Evolutionary conservation across 495 filamentous ascomycete genomes (phyloP), one percentile per base, ranked within the genome.

Genomic region (Entonaema liquescens): DNA sequence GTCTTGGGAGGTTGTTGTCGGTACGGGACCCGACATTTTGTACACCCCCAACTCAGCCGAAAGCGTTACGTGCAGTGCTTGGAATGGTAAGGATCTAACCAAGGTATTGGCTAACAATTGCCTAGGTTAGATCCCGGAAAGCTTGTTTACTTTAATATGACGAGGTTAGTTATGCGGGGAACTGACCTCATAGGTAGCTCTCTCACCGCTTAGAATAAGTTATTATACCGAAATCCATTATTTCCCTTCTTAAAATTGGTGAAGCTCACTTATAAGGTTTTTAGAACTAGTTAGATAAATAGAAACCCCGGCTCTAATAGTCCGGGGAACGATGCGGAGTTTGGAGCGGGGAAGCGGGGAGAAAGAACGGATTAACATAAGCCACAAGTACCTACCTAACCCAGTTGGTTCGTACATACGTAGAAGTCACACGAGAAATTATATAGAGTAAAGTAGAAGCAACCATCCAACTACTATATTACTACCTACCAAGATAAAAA

Each of bases 111-210:
- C 17, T 47, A 23, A 21, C 17, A 11, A 53, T 54, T 63, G 6
- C 47, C 47, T 55, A 21, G 40, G 26, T 23, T 29, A 49, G n/a
- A 1, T 60, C 25, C 28, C 57, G 57, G 57, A 31, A 49, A 49
- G 40, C 26, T 31, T 47, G 36, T n/a, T 26, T 60, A 0, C 26
- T 26, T 60, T 19, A 1, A 21, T 17, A 15, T 60, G 57, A 56
- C 49, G 28, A 55, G 26, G 65, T 60, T 55, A 35, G 35, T 56
- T 31, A 36, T 56, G 65, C 21, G 65, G 65, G 57, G 58, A 56
- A 60, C 38, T 53, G 21, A 36, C 23, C 49, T 54, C 47, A 11
- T 8, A 9, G 31, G 31, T n/a, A 40, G 38, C 15, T 33, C 42
- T 42, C n/a, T 31, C 4, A 12, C 19, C 21, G 33, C 29, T 7